Base-by-base conservation (phyloP, 1,284 basidiomycete genomes). In the Trametes versicolor region DNA sequence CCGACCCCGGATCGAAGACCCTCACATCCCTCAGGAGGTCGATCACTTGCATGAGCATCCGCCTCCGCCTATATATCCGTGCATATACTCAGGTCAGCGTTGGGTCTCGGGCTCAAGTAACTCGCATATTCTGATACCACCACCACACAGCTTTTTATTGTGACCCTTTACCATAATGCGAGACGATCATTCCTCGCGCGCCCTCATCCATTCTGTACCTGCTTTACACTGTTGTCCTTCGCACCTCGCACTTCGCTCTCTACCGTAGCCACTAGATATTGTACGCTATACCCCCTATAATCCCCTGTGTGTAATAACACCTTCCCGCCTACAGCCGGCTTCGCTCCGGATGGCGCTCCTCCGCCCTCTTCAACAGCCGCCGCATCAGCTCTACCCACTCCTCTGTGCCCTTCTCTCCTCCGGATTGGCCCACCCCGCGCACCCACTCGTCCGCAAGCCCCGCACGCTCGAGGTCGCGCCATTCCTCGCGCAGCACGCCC, bases 361-460 rank as follows among this genome's bases (percentile, higher is more conserved):
- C 71, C 39, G 81, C 81, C 56, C 80, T 77, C 60, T 74, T 74
- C 49, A 87, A 64, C 63, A 92, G 70, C 67, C 73, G 79, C 65
- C 78, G 73, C 81, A 90, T 83, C 67, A 92, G 71, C 25, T 81
- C 81, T 12, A 88, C 80, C 92, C 91, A 93, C 65, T 92, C 89
- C 29, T 84, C 73, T 2, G 76, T 67, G 12, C 83, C 85, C 23
- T 81, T 61, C 27, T 71, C 68, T n/a, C 71, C 73, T 69, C 82
- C 75, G 17, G 66, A 70, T 70, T 82, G 74, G 0, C 92, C 91
- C 29, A 93, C 85, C 2, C 84, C 88, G 62, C 77, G 76, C 19
- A 91, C 81, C 87, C 87, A 91, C 25, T 79, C 78, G 45, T 83
- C 82, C 4, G 85, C 87, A 59, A 86, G 82, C 0, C 88, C 89